Base-by-base conservation (phyloP, 2,329 filamentous ascomycete species). In the Aspergillus novoparasiticus region DNA sequence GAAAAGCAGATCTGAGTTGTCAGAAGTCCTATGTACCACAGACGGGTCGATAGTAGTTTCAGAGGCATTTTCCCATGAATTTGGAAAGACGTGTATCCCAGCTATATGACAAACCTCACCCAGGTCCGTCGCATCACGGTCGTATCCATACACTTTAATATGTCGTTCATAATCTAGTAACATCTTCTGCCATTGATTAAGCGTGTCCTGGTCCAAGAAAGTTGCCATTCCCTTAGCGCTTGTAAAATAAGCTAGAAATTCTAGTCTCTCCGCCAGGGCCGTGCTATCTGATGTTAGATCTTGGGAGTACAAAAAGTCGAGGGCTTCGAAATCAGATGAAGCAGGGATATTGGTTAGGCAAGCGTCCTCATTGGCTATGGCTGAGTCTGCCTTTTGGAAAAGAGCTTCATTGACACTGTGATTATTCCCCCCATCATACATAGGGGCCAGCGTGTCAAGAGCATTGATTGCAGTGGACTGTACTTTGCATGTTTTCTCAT, bases 201-300 rank as follows among this genome's bases (percentile, higher is more conserved):
- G 62, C 1, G 69, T 67, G 19, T 65, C 64, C 1, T 48, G 62
- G 34, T 69, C 69, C 1, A 70, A 55, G 36, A 72, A 72, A 8
- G 68, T 68, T 1, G 62, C 63, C 66, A 72, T 67, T 1, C 70
- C 70, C 32, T 45, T 62, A 3, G 62, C 54, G n/a, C 68, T 71
- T 9, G 70, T 72, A 19, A 72, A 72, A 21, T 69, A 66, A 12
- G 68, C 65, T 23, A 72, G 61, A 41, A 69, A 68, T 11, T 71
- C 69, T 14, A 72, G 55, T 23, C 60, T 62, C 54, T 68, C 70
- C 0, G 68, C 67, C 16, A 58, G 28, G 19, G 58, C 56, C 8
- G 66, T 66, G 30, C 56, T 59, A 30, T 70, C 65, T 1, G 65
- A 60, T 2, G 54, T 56, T 14, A 62, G 45, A 1, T 58, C 58